A percentile compares a stretch with the other conserved stretches of the same genome.
Evolutionary conservation across 305 asterid species (phyloP).

Genomic region (Galium porrigens): DNA sequence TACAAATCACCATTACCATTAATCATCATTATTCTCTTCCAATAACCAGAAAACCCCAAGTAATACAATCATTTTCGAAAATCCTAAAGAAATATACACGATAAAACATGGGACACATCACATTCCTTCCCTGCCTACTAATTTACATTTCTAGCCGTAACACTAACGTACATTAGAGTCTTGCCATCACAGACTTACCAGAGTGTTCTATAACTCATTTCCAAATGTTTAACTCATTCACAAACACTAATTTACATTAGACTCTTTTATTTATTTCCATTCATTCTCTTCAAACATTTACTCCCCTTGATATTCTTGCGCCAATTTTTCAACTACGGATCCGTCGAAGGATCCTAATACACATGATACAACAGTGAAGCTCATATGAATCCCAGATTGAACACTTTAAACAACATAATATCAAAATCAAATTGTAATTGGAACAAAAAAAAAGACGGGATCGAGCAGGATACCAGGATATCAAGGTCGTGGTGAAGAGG

Average conservation of each 20-base stretch:
- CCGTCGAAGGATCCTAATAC: background rate
- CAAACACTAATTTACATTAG: background rate
- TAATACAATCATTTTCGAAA: background rate
- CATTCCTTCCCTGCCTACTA: background rate
- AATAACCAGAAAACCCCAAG: conserved; percentile 10
- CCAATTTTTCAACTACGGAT: background rate
- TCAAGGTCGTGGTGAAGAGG: conserved; percentile 55
- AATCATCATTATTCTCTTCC: conserved; percentile 5
- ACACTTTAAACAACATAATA: background rate
- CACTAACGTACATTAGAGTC: too few relatives aligned
- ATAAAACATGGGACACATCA: background rate
- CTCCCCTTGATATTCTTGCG: too few relatives aligned
- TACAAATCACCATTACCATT: conserved; percentile 15
- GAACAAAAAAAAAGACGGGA: background rate
- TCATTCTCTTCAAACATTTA: too few relatives aligned
- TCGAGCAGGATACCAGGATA: conserved; percentile 44
- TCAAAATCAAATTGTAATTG: background rate
- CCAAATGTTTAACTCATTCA: background rate
- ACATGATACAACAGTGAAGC: background rate
- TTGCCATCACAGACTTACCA: too few relatives aligned
- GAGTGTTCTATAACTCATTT: background rate
- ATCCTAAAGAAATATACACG: background rate
- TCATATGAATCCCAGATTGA: background rate
- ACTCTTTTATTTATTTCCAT: background rate
- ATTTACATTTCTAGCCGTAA: too few relatives aligned